A percentile compares a stretch with the other conserved stretches of the same genome.
Conservation (phyloP, 768 basidiomycete species). For the Naganishia friedmannii region DNA sequence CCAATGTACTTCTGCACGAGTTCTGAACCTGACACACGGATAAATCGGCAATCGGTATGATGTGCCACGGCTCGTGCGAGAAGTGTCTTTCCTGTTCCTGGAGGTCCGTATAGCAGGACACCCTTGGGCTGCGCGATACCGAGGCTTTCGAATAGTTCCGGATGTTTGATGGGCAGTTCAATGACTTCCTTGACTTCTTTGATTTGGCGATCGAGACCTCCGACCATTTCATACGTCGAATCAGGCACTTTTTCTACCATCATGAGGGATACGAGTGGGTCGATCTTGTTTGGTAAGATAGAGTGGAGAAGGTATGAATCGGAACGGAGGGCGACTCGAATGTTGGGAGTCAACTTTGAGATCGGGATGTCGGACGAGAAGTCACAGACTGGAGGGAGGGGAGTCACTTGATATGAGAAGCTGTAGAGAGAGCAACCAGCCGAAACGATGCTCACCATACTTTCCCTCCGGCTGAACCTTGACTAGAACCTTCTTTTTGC, state of each 20-base stretch:
- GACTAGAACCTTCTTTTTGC: slow-evolving; percentile 96
- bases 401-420: background rate
- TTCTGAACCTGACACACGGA: slow-evolving; percentile 88
- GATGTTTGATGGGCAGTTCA: slow-evolving; percentile 94
- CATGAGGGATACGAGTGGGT: slow-evolving; percentile 97
- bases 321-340: slow-evolving; percentile 91
- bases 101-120: slow-evolving; percentile 90
- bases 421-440: background rate
- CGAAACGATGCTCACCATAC: slow-evolving; percentile 71
- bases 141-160: slow-evolving; percentile 90
- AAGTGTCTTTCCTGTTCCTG: slow-evolving; percentile 93
- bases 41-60: slow-evolving; percentile 97
- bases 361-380: slow-evolving; percentile 83
- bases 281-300: slow-evolving; percentile 94
- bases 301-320: slow-evolving; percentile 96
- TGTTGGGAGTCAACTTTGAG: slow-evolving; percentile 70
- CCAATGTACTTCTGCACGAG: slow-evolving; percentile 98
- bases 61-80: slow-evolving; percentile 93
- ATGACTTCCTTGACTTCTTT: slow-evolving; percentile 99
- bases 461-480: slow-evolving; percentile 99
- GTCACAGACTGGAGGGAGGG: slow-evolving; percentile 71
- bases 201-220: slow-evolving; percentile 94
- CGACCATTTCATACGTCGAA: slow-evolving; percentile 99
- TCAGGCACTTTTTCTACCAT: slow-evolving; percentile 99
- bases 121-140: slow-evolving; percentile 98